Base-by-base conservation (phyloP, 345 rosid species). In the Psidium guajava region DNA sequence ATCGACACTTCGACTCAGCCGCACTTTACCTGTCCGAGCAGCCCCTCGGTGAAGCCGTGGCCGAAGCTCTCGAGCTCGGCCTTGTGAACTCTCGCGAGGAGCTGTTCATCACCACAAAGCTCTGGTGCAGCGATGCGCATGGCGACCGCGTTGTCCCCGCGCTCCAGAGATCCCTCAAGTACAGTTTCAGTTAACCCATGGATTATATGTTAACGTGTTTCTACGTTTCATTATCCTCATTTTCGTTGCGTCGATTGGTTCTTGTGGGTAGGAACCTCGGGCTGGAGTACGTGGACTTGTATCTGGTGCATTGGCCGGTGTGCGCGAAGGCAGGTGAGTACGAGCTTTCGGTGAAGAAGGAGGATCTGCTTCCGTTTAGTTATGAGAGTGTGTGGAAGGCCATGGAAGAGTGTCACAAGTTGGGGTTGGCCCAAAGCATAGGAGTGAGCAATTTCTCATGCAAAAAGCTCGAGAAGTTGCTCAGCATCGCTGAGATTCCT, bases 91-190 rank as follows among this genome's bases (percentile, higher is more conserved):
- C 88, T 40, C 86, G 91, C 0, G 85, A 89, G 10, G 91, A 92
- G n/a, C 83, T 92, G 53, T 91, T 92, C 64, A 36, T 91, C 83
- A 88, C 90, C 77, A 86, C 92, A 14, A 92, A 92, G 88, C 90
- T 91, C 12, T 85, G 89, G 91, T 75, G 80, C 73, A 55, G 56
- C 75, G 90, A 91, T 44, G 85, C 91, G 11, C 90, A 90, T 49
- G 54, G 15, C 5, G 84, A 89, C 51, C 84, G 40, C 50, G 90
- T 83, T 14, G 77, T 83, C 51, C 28, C 85, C 21, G 50, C 52
- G 11, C 74, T 84, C 47, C 54, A 22, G 11, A 77, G 52, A 5
- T 85, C 59, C 32, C 59, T 83, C 5, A 20, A 57, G 51, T 54
- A 54, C 21, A 6, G 3, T 61, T 61, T 61, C 40, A 61, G 40